Evolutionary conservation across 164 flowering plant species (phyloP).

Genomic region (Malania oleifera): DNA sequence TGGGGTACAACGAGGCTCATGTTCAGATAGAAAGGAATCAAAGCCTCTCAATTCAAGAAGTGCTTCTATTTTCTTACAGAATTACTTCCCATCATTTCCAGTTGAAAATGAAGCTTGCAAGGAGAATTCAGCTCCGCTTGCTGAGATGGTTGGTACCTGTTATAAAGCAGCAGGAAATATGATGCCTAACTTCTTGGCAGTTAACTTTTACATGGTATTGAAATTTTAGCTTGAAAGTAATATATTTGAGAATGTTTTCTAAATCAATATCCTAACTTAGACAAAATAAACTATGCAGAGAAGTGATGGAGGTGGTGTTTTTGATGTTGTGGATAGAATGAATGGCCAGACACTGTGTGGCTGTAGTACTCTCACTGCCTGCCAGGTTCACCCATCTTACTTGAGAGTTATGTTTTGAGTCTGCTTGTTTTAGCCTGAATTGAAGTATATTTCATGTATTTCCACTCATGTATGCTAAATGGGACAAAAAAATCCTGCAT

Average conservation of each 20-base stretch:
- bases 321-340: constrained; percentile 77
- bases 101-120: constrained; percentile 70
- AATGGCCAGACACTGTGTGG: constrained; percentile 87
- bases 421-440: too few relatives aligned
- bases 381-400: constrained; percentile 51
- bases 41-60: constrained; percentile 57
- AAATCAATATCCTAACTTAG: constrained; percentile 16
- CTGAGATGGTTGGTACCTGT: constrained; percentile 74
- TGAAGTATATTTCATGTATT: too few relatives aligned
- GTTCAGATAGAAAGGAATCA: constrained; percentile 87
- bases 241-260: background rate
- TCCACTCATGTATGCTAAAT: too few relatives aligned
- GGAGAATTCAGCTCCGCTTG: constrained; percentile 75
- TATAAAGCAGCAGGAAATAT: constrained; percentile 70
- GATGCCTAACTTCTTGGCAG: constrained; percentile 92
- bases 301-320: constrained; percentile 93
- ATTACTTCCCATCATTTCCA: constrained; percentile 88
- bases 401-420: background rate
- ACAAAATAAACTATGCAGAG: constrained; percentile 53
- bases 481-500: too few relatives aligned
- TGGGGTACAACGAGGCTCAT: constrained; percentile 71
- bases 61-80: constrained; percentile 72
- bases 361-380: constrained; percentile 64
- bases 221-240: constrained; percentile 1
- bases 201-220: constrained; percentile 94